These are phyloP conservation scores for Erodium trifolium DNA, from an alignment of 441 rosid species.

Conservation along the genomic window DNA sequence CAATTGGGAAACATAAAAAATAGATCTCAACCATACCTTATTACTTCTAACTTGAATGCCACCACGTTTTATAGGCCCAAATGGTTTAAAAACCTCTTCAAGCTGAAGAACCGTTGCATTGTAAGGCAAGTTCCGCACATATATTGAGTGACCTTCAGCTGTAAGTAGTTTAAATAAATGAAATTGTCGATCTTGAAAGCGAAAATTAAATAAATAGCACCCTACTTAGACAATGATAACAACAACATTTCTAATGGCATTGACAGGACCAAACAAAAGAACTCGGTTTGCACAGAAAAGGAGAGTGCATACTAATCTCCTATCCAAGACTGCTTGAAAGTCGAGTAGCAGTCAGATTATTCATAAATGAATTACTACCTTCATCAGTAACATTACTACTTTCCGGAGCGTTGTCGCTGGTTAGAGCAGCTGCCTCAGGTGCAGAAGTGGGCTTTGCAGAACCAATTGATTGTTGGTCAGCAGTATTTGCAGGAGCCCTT, in stretches of 20 bases:
- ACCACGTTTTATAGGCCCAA: constrained; percentile 69
- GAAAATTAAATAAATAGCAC: constrained; percentile 10
- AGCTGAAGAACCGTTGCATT: constrained; percentile 68
- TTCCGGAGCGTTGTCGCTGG: constrained; percentile 35
- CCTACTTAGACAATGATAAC: not conserved
- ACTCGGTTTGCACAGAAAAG: not conserved
- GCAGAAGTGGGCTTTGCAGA: constrained; percentile 31
- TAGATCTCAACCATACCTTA: constrained; percentile 43
- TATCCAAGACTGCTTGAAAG: constrained; percentile 6
- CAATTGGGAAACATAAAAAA: constrained; percentile 9
- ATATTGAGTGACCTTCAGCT: constrained; percentile 79
- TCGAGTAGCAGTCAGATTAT: constrained; percentile 15
- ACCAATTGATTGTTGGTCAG: constrained; percentile 22
- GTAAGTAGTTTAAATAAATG: constrained; percentile 15
- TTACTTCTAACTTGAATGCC: constrained; percentile 95
- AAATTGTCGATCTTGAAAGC: constrained; percentile 1
- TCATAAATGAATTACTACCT: constrained; percentile 32
- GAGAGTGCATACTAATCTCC: not conserved
- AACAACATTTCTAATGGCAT: not conserved
- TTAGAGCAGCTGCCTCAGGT: constrained; percentile 26
- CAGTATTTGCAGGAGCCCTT: constrained; percentile 30
- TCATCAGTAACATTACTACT: constrained; percentile 50
- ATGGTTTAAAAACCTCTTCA: constrained; percentile 56
- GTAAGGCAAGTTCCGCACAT: constrained; percentile 77
- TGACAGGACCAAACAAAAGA: constrained; percentile 10